Conservation (phyloP, 768 basidiomycete genomes). For the Tulasnella sp. region DNA sequence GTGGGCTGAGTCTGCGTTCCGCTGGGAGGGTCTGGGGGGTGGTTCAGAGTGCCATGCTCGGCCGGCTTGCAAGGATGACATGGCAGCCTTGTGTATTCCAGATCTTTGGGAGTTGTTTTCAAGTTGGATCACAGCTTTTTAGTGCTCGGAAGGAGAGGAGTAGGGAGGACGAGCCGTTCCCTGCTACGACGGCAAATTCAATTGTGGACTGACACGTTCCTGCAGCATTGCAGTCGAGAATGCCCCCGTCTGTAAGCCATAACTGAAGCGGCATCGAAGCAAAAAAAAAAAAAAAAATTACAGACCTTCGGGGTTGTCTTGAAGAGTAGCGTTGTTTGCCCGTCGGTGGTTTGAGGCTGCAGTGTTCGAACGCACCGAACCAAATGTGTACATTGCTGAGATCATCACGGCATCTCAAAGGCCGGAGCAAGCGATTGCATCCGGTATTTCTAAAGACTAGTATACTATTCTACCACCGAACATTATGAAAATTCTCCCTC, state of each 20-base stretch:
- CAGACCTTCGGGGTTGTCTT: not conserved
- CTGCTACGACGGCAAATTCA: not conserved
- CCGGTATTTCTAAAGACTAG: no score
- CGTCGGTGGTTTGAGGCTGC: not conserved
- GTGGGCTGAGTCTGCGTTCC: not conserved
- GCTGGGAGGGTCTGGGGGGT: not conserved
- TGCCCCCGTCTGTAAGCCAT: not conserved
- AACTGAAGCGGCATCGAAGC: no score
- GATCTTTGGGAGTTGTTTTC: not conserved
- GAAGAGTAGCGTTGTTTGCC: not conserved
- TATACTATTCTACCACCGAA: no score
- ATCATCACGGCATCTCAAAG: no score
- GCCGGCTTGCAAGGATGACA: not conserved
- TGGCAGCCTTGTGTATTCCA: not conserved
- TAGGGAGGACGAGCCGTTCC: not conserved
- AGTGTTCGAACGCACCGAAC: no score
- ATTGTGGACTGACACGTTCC: slow-evolving; percentile 1
- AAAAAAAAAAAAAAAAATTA: not conserved
- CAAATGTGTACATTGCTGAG: no score
- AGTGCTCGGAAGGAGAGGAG: not conserved
- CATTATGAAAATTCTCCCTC: no score
- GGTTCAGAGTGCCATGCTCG: not conserved
- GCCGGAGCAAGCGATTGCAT: no score
- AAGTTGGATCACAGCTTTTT: not conserved
- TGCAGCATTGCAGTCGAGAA: not conserved